Conservation (phyloP, 2,329 filamentous ascomycete species). For the Orbilia oligospora region DNA sequence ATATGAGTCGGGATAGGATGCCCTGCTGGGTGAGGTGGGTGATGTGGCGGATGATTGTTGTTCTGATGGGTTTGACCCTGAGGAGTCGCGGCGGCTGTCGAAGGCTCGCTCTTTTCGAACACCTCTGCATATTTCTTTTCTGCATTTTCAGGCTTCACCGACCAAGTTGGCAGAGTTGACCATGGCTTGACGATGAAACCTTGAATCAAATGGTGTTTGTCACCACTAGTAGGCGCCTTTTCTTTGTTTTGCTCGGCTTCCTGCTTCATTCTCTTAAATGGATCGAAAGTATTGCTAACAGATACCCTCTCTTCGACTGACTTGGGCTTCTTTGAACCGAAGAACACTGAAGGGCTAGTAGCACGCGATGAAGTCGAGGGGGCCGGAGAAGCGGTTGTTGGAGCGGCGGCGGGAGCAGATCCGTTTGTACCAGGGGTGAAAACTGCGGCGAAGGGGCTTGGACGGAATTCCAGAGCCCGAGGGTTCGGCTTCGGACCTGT, state of each 20-base stretch:
- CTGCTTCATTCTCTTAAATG: conserved; percentile 77
- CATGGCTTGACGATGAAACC: conserved; percentile 75
- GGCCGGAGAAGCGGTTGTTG: conserved; percentile 71
- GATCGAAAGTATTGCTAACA: conserved; percentile 73
- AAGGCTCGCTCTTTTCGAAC: conserved; percentile 77
- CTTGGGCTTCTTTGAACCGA: conserved; percentile 80
- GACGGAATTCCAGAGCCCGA: conserved; percentile 84
- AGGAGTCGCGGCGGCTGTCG: conserved; percentile 76
- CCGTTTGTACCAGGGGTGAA: conserved; percentile 63
- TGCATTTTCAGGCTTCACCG: conserved; percentile 77
- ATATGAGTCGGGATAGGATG: conserved; percentile 78
- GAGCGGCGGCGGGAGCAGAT: conserved; percentile 44
- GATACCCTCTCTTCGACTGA: conserved; percentile 72
- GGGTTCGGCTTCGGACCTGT: conserved; percentile 78
- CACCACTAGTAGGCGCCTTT: conserved; percentile 80
- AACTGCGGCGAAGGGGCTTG: conserved; percentile 68
- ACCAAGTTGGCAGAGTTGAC: conserved; percentile 84
- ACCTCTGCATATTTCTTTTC: conserved; percentile 85
- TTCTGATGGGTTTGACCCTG: conserved; percentile 78
- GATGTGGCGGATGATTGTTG: conserved; percentile 84
- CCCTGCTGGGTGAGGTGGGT: conserved; percentile 69
- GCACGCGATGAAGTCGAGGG: conserved; percentile 68
- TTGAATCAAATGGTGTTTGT: conserved; percentile 78
- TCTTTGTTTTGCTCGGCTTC: conserved; percentile 67
- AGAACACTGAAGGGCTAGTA: conserved; percentile 72